Evolutionary conservation across 768 basidiomycete genomes (phyloP).

Genomic region (Obba rivulosa): DNA sequence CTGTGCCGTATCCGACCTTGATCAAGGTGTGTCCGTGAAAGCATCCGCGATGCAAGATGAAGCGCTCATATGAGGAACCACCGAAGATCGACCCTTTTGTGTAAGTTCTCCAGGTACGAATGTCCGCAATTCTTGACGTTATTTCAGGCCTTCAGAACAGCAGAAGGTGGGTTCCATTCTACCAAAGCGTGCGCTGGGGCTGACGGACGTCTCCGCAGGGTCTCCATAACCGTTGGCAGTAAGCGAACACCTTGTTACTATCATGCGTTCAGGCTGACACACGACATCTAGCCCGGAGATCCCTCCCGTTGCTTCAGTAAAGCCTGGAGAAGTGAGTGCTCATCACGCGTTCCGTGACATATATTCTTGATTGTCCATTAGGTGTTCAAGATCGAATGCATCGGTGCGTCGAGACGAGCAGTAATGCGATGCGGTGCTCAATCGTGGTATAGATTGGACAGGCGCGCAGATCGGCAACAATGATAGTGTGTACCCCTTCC

Average conservation of each 20-base stretch:
- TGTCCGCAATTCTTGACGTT: neutral
- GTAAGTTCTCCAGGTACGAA: conserved; percentile 35
- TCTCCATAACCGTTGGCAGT: conserved; percentile 74
- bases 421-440: neutral
- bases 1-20: conserved; percentile 52
- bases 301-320: conserved; percentile 54
- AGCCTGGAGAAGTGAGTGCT: conserved; percentile 49
- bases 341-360: neutral
- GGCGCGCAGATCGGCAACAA: conserved; percentile 77
- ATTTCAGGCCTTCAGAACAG: conserved; percentile 37
- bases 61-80: neutral
- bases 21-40: conserved; percentile 40
- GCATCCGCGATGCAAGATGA: neutral
- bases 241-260: conserved; percentile 21
- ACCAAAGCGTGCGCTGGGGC: neutral
- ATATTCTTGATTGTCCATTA: conserved; percentile 52
- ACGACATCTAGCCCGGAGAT: conserved; percentile 47
- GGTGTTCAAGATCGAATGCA: conserved; percentile 69
- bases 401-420: conserved; percentile 41
- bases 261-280: neutral
- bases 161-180: conserved; percentile 45
- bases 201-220: conserved; percentile 31
- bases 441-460: conserved; percentile 58
- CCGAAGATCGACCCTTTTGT: conserved; percentile 65
- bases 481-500: conserved; percentile 41